Conservation (phyloP, 306 rosid species). For the Hippophae rhamnoides region DNA sequence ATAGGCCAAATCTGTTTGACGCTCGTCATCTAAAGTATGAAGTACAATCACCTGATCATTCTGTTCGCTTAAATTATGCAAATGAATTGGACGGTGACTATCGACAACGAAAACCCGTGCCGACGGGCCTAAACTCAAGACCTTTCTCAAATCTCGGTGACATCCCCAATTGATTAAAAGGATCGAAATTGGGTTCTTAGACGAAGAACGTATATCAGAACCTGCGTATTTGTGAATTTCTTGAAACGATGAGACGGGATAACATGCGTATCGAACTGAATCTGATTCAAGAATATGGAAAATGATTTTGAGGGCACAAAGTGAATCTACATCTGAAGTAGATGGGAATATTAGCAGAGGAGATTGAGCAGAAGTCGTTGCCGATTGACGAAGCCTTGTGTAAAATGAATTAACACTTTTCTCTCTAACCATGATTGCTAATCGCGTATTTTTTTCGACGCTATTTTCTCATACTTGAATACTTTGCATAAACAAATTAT, state of each 20-base stretch:
- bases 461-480: no score
- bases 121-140: conserved; percentile 25
- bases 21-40: conserved; percentile 66
- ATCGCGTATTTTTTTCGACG: no score
- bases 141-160: conserved; percentile 32
- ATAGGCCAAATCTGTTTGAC: conserved; percentile 66
- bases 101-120: conserved; percentile 49
- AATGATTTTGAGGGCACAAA: conserved; percentile 50
- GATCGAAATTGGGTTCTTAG: conserved; percentile 27
- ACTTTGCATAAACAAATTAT: no score
- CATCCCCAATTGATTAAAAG: conserved; percentile 65
- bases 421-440: neutral
- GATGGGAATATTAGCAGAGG: conserved; percentile 60
- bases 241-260: conserved; percentile 50
- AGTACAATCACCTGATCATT: conserved; percentile 67
- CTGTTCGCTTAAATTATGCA: conserved; percentile 43
- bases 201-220: conserved; percentile 17
- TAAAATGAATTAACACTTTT: neutral
- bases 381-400: conserved; percentile 14
- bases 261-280: conserved; percentile 44
- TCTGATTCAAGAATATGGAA: conserved; percentile 56
- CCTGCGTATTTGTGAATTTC: conserved; percentile 38
- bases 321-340: conserved; percentile 57
- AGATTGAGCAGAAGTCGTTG: conserved; percentile 23
- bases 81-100: conserved; percentile 60